Evolutionary conservation across 2,329 filamentous ascomycete species (phyloP), one percentile per base, ranked within the genome.

Genomic region (Trichoderma sp.): DNA sequence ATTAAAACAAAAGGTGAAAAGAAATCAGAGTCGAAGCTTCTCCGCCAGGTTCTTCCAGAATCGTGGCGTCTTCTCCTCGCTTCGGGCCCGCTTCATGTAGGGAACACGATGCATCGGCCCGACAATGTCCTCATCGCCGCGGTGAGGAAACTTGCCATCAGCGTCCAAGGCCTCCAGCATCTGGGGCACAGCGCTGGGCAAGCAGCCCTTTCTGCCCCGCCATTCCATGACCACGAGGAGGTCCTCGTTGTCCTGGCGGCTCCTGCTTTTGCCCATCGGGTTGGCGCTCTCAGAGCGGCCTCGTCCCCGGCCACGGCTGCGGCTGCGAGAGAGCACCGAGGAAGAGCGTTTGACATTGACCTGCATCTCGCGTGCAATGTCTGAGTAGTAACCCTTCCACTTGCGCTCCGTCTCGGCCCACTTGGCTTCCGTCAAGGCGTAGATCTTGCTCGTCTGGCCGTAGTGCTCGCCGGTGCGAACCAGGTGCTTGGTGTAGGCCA

Each of bases 51-150:
- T 83, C 74, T 81, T 84, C 82, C 84, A 83, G 75, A 86, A 86
- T 63, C 82, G 81, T 49, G 79, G 76, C 71, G 81, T 83, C 72
- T 81, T 81, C 72, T 83, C 82, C 56, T 85, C 83, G 68, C 80
- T 82, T 58, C 77, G 77, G 16, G 81, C 63, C 58, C 83, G 81
- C 35, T 80, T 78, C 86, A 88, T 88, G 71, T 83, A 80, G 49
- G 83, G 82, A 72, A 87, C 85, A 14, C 87, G 86, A 74, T 89
- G 88, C 94, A 97, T 97, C 7, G 94, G 94, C 1, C 94, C 94
- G 56, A 97, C 93, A 77, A 97, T 96, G 79, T 97, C 94, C 74
- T 94, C 91, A 75, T 97, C 94, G 64, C 94, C 94, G 37, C 95
- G 87, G 74, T 91, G 89, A 29, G 94, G 94, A 75, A 97, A 97